Evolutionary conservation across 345 rosid genomes (phyloP), one percentile per base, ranked within the genome.

Genomic region (Lumnitzera racemosa): DNA sequence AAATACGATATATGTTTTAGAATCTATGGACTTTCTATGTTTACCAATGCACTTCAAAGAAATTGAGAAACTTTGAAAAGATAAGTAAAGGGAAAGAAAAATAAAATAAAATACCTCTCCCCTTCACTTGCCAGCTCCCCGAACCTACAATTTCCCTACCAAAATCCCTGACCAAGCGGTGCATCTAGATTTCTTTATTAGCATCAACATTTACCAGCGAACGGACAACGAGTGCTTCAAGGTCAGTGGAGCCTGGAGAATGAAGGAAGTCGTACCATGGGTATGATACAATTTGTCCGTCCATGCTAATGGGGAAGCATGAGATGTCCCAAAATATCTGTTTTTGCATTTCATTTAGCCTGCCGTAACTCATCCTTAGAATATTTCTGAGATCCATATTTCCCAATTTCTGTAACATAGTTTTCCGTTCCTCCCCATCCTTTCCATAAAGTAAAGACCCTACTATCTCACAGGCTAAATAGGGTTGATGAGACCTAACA

Each of bases 241-340:
- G 7, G 43, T 36, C 43, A 36, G 10, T 36, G 43, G 1, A 36
- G 43, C 9, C 1, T 11, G 12, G 20, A 63, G 11, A 31, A 23
- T 57, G 13, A 43, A 5, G 64, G 50, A n/a, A 12, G 24, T 15
- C 48, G 0, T 67, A 20, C 56, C 68, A 56, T 46, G 51, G 55
- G n/a, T 55, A 53, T 17, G 23, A 31, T 1, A 50, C 58, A 17
- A 13, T 15, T 13, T 13, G 24, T 15, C 15, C 43, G 15, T 61
- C 13, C 25, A 15, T 20, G 20, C 41, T 46, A 17, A 47, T 53
- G 17, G 64, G 65, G 17, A 47, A 62, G 11, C 12, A 53, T 53
- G 57, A 41, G 8, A 62, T 63, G 31, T 63, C 67, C 1, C 49
- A 63, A 61, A 69, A 72, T 57, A 72, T 67, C 6, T 55, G 15